A percentile compares a stretch with the other conserved stretches of the same genome.
phyloP scores from a whole-genome alignment of 345 rosid species.

The Acer campestre region DNA sequence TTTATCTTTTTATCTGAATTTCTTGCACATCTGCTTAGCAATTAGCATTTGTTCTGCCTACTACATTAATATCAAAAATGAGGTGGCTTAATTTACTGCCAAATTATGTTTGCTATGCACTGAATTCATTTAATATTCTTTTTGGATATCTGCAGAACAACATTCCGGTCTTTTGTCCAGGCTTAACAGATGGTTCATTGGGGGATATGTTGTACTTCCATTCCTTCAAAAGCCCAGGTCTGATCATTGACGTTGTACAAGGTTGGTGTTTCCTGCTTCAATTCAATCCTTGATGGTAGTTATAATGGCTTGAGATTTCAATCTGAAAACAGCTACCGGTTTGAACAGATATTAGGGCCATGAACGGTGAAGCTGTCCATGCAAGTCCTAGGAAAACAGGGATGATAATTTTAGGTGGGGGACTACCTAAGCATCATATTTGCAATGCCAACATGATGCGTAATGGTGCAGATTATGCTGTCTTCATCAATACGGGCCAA shows the following conservation, averaged over 20 bases:
- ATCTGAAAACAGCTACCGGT: background rate
- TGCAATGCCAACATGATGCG: conserved; percentile 99
- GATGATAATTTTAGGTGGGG: conserved; percentile 90
- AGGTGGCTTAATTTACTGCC: background rate
- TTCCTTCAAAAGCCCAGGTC: conserved; percentile 64
- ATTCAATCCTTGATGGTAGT: background rate
- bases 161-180: conserved; percentile 92
- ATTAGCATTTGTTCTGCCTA: background rate
- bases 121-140: background rate
- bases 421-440: conserved; percentile 93
- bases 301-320: conserved; percentile 9
- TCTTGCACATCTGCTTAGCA: background rate
- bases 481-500: conserved; percentile 87
- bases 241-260: conserved; percentile 68
- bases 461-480: conserved; percentile 89
- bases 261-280: conserved; percentile 40
- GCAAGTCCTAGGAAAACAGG: conserved; percentile 83
- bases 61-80: background rate
- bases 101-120: background rate
- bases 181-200: conserved; percentile 91
- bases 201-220: conserved; percentile 97
- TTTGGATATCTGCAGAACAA: conserved; percentile 59
- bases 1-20: background rate
- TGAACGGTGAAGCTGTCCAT: conserved; percentile 84
- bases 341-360: conserved; percentile 74